Conservation (phyloP, 768 basidiomycete species). For the Mycena venus region DNA sequence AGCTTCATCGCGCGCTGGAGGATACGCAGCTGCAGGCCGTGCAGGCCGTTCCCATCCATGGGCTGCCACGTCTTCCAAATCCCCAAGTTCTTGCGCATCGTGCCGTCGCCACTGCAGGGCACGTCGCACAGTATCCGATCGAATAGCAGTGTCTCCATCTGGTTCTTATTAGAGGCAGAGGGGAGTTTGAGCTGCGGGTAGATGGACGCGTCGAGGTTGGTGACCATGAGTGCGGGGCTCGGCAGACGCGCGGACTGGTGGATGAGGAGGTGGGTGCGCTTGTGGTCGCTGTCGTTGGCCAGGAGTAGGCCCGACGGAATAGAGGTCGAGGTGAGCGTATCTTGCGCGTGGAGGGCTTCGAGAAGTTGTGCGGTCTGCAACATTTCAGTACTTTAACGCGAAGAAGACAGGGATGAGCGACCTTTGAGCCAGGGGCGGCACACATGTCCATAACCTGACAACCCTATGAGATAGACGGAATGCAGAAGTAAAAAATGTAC, state of each 20-base stretch:
- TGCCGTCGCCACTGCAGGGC: slow-evolving; percentile 98
- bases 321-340: slow-evolving; percentile 71
- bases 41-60: slow-evolving; percentile 91
- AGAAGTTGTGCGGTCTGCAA: slow-evolving; percentile 92
- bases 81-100: slow-evolving; percentile 91
- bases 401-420: slow-evolving; percentile 41
- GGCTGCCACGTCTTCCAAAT: slow-evolving; percentile 96
- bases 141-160: slow-evolving; percentile 74
- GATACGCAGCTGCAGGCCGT: slow-evolving; percentile 94
- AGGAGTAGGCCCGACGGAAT: slow-evolving; percentile 89
- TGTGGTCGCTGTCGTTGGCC: slow-evolving; percentile 96
- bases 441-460: slow-evolving; percentile 94
- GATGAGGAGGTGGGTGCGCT: slow-evolving; percentile 95
- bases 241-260: slow-evolving; percentile 97
- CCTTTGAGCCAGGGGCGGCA: slow-evolving; percentile 98
- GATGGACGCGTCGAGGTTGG: slow-evolving; percentile 94
- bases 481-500: slow-evolving; percentile 51
- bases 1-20: slow-evolving; percentile 93
- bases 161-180: slow-evolving; percentile 48
- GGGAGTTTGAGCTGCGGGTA: slow-evolving; percentile 78
- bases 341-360: slow-evolving; percentile 91
- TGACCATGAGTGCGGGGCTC: slow-evolving; percentile 92
- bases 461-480: not conserved
- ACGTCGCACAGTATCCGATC: slow-evolving; percentile 97
- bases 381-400: not conserved